phyloP scores from a whole-genome alignment of 2,329 filamentous ascomycete genomes.

The Fonsecaea monophora region DNA sequence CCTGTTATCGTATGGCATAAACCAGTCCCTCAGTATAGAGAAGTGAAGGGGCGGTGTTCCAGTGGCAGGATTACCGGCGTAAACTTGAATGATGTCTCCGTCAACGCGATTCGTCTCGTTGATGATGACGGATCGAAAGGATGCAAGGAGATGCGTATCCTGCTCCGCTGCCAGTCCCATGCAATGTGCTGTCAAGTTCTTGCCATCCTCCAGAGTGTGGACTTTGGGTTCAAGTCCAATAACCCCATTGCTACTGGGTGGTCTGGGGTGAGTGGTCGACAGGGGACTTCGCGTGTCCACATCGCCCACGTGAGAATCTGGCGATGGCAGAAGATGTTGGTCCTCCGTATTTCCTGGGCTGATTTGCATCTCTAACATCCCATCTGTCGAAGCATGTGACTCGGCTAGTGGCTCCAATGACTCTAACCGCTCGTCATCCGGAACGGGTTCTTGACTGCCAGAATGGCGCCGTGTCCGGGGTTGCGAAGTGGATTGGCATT shows the following conservation, averaged over 20 bases:
- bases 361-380: conserved; percentile 14
- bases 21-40: conserved; percentile 53
- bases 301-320: conserved; percentile 6
- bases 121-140: conserved; percentile 56
- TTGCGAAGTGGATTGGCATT: conserved; percentile 40
- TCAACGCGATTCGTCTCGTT: conserved; percentile 54
- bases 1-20: conserved; percentile 53
- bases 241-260: conserved; percentile 18
- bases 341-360: conserved; percentile 17
- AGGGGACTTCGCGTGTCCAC: conserved; percentile 6
- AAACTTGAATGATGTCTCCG: conserved; percentile 55
- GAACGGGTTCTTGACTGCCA: conserved; percentile 19
- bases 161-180: conserved; percentile 57
- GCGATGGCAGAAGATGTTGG: conserved; percentile 17
- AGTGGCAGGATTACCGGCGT: conserved; percentile 45
- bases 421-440: conserved; percentile 22
- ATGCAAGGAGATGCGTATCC: conserved; percentile 56
- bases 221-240: conserved; percentile 29
- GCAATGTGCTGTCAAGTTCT: conserved; percentile 53
- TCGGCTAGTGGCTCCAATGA: conserved; percentile 2
- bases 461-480: conserved; percentile 29
- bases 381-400: conserved; percentile 2
- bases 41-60: conserved; percentile 56
- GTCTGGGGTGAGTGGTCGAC: conserved; percentile 17
- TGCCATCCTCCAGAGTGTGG: conserved; percentile 53